Evolutionary conservation across 495 filamentous ascomycete species (phyloP), one percentile per base, ranked within the genome.

Genomic region (Penicillium subrubescens): DNA sequence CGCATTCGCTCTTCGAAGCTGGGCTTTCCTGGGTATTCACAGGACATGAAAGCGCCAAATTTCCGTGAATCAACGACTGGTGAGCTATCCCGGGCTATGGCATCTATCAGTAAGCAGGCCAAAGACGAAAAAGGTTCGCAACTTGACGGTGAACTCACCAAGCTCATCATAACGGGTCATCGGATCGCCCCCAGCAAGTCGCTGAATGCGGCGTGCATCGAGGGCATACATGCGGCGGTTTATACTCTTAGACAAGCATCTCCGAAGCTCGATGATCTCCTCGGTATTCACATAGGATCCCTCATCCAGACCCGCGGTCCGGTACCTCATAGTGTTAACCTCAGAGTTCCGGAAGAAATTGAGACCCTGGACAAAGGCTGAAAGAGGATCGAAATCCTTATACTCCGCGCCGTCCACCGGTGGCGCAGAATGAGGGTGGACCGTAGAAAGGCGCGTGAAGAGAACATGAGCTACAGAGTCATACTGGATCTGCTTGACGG

Each of bases 401-500:
- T 75, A 77, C 53, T 81, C 79, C 14, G 71, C 73, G 15, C 74
- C 76, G 41, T 79, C 79, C 54, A 74, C 71, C 0, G 78, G 77
- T 3, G 79, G 77, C 25, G 75, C 75, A 21, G 77, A 74, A 56
- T 80, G 76, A 55, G 84, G 84, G 62, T 86, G 84, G 12, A 88
- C 78, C 0, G 81, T 83, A n/a, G 84, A 83, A 44, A 88, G 75
- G 17, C 85, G 81, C 0, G 86, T 86, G 66, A 83, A 83, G 14
- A 88, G 71, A 33, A 82, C 82, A 65, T 88, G 86, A 15, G 84
- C 79, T 52, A 88, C 73, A 23, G 83, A 84, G 64, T 88, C 85
- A 63, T 82, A 82, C 67, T 89, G 87, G 31, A 88, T 71, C 48
- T 89, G 85, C 63, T 89, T 89, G 57, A 89, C 81, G 21, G 84